Conservation (phyloP, 768 basidiomycete genomes). For the Megacollybia marginata region DNA sequence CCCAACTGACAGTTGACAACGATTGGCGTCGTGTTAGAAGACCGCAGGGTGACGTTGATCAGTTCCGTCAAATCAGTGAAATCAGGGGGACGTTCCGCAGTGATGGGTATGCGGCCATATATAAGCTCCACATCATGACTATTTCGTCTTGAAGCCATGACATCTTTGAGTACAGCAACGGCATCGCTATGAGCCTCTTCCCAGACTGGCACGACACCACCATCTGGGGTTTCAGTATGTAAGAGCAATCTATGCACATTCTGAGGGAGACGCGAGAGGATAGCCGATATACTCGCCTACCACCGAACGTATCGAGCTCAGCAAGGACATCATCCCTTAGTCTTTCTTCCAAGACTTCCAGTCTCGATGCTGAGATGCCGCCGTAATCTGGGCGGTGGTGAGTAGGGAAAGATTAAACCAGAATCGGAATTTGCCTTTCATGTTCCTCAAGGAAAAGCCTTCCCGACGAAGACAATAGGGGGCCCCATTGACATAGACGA, state of each 20-base stretch:
- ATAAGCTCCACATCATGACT: constrained; percentile 53
- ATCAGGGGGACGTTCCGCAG: constrained; percentile 79
- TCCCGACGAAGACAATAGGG: constrained; percentile 88
- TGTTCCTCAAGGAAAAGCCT: constrained; percentile 81
- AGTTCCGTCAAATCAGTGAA: constrained; percentile 69
- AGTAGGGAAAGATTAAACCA: not conserved
- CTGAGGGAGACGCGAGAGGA: not conserved
- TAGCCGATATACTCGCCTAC: constrained; percentile 43
- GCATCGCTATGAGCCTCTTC: constrained; percentile 72
- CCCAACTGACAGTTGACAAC: constrained; percentile 96
- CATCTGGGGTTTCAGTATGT: constrained; percentile 83
- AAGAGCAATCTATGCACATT: constrained; percentile 56
- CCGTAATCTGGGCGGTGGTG: constrained; percentile 61
- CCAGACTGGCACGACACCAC: constrained; percentile 90
- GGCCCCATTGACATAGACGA: constrained; percentile 87
- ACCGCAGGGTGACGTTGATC: constrained; percentile 69
- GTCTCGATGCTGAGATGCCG: constrained; percentile 83
- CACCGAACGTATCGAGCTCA: constrained; percentile 78
- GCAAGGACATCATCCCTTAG: constrained; percentile 81
- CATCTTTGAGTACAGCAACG: constrained; percentile 79
- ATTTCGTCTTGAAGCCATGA: constrained; percentile 60
- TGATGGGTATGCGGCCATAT: constrained; percentile 87
- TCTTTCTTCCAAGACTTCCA: constrained; percentile 88
- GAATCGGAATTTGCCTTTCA: constrained; percentile 55
- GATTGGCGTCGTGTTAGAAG: constrained; percentile 67